Evolutionary conservation across 768 basidiomycete genomes (phyloP).

Genomic region (Boletus tylopilopsis): DNA sequence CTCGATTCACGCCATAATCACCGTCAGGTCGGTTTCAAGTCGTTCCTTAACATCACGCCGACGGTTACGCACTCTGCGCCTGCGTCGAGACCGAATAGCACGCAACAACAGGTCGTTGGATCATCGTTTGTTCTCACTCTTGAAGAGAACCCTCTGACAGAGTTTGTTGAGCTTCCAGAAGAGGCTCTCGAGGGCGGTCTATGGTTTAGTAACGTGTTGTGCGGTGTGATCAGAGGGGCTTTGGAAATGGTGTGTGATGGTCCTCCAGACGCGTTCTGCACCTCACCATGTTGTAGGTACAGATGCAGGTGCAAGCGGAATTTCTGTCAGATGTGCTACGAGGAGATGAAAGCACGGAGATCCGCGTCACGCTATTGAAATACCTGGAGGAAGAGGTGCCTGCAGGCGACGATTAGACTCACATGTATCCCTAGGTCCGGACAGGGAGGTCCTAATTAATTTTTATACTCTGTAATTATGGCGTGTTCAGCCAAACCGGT

Average conservation of each 20-base stretch:
- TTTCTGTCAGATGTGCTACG: slow-evolving; percentile 89
- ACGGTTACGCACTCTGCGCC: slow-evolving; percentile 65
- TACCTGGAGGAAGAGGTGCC: slow-evolving; percentile 97
- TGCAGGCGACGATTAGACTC: slow-evolving; percentile 77
- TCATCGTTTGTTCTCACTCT: slow-evolving; percentile 79
- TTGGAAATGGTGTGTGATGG: slow-evolving; percentile 82
- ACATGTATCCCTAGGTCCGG: slow-evolving; percentile 16
- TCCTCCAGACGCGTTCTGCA: slow-evolving; percentile 2
- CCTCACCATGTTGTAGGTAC: slow-evolving; percentile 56
- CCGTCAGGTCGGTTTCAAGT: slow-evolving; percentile 90
- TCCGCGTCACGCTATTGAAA: slow-evolving; percentile 85
- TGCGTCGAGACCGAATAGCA: slow-evolving; percentile 45
- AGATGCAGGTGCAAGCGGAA: slow-evolving; percentile 89
- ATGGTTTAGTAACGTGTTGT: slow-evolving; percentile 96
- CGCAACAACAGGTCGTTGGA: slow-evolving; percentile 41
- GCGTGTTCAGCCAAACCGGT: slow-evolving; percentile 47
- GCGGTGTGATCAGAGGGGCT: slow-evolving; percentile 89
- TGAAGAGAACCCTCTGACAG: slow-evolving; percentile 95
- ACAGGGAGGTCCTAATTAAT: slow-evolving; percentile 3
- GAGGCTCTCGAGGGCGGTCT: slow-evolving; percentile 89
- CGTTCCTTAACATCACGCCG: slow-evolving; percentile 92
- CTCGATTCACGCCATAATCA: neutral
- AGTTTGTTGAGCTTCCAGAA: slow-evolving; percentile 95
- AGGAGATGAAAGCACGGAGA: slow-evolving; percentile 93
- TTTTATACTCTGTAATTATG: slow-evolving; percentile 16